phyloP scores from a whole-genome alignment of 75 land plant species.

The Picea glauca region DNA sequence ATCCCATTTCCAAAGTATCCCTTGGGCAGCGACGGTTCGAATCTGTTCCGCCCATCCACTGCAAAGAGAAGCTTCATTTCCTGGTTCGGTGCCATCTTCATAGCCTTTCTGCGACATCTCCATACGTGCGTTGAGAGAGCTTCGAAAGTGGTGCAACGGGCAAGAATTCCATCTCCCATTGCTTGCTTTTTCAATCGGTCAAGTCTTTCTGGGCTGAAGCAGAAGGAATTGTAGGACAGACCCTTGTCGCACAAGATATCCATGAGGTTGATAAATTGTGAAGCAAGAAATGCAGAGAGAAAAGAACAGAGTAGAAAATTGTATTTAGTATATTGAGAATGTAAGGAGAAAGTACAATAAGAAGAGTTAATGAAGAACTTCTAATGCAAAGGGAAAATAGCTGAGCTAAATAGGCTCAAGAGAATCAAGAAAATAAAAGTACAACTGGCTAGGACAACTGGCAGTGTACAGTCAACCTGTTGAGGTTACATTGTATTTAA shows the following conservation, averaged over 20 bases:
- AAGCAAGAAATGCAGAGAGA: too few species aligned
- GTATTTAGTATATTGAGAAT: too few species aligned
- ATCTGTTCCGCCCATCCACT: conserved; percentile 68
- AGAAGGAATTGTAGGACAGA: conserved; percentile 47
- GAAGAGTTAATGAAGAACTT: too few species aligned
- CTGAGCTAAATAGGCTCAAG: too few species aligned
- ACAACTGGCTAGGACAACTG: too few species aligned
- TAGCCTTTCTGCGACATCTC: conserved; percentile 55
- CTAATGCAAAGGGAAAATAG: too few species aligned
- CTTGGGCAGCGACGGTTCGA: conserved; percentile 66
- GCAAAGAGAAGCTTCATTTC: conserved; percentile 84
- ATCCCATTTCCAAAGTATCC: conserved; percentile 88
- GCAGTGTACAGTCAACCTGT: too few species aligned
- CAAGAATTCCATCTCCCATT: conserved; percentile 49
- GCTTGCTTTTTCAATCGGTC: conserved; percentile 44
- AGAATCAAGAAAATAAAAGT: too few species aligned
- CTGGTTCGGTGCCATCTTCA: conserved; percentile 54
- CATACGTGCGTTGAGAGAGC: conserved; percentile 80
- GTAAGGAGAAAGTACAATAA: too few species aligned
- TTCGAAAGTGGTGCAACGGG: conserved; percentile 75
- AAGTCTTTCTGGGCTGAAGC: conserved; percentile 46
- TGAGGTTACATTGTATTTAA: too few species aligned
- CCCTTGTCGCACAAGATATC: conserved; percentile 33
- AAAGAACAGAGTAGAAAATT: too few species aligned
- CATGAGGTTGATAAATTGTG: too few species aligned